Evolutionary conservation across 495 filamentous ascomycete species (phyloP).

Genomic region (Neurospora sp.): DNA sequence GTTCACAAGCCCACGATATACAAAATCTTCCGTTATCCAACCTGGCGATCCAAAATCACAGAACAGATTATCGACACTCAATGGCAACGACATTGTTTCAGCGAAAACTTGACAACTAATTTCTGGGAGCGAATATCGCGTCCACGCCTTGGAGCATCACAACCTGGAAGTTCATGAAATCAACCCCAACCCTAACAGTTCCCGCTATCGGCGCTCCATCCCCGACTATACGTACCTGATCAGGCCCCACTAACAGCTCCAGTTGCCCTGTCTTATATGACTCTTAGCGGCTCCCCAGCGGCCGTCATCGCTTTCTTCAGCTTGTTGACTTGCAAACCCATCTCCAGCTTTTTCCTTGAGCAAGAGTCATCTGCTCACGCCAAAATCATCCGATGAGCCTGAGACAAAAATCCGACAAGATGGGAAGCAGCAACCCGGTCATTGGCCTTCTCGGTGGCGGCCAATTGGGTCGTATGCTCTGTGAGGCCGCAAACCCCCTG

Average conservation of each 20-base stretch:
- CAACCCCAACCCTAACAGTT: not conserved
- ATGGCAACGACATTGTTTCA: not conserved
- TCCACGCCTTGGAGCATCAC: not conserved
- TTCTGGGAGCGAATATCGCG: not conserved
- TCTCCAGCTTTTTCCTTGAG: not conserved
- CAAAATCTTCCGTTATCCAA: not conserved
- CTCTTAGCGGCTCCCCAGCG: not conserved
- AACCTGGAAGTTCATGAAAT: not conserved
- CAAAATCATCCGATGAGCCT: conserved; percentile 6
- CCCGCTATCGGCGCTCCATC: not conserved
- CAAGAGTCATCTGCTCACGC: conserved; percentile 9
- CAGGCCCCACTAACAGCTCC: not conserved
- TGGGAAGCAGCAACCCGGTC: conserved; percentile 21
- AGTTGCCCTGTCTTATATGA: conserved; percentile 5
- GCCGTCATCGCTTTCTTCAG: not conserved
- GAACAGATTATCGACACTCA: not conserved
- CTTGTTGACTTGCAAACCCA: not conserved
- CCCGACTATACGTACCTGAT: not conserved
- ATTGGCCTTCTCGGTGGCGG: conserved; percentile 45
- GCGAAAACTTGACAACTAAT: not conserved
- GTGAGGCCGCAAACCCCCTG: conserved; percentile 78
- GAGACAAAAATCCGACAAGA: conserved; percentile 5
- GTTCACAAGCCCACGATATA: not conserved
- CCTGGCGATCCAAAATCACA: not conserved
- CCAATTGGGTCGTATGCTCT: conserved; percentile 92